These are phyloP conservation scores for Pseudopyricularia javanii DNA, from an alignment of 2,329 filamentous ascomycete genomes.

Conservation along the genomic window DNA sequence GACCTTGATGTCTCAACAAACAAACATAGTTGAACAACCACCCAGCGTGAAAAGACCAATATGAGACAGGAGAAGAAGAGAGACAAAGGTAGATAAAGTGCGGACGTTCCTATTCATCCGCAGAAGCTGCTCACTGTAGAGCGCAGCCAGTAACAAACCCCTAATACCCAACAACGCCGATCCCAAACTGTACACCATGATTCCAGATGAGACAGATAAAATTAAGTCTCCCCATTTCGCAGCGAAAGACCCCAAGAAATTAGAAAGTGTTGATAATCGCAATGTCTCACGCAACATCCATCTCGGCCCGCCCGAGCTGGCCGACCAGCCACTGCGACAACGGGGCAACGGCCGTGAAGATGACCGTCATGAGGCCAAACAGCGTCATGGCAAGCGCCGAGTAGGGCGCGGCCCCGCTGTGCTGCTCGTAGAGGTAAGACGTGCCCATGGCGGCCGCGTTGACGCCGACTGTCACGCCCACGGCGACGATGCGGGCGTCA, in stretches of 20 bases:
- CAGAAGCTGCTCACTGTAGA: too few species aligned
- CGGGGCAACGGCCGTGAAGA: constrained; percentile 35
- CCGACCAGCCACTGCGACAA: constrained; percentile 24
- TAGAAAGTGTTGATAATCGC: background rate
- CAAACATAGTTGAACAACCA: too few species aligned
- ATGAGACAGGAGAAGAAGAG: too few species aligned
- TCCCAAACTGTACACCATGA: too few species aligned
- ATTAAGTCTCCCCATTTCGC: too few species aligned
- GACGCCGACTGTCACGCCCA: constrained; percentile 41
- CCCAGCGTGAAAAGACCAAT: too few species aligned
- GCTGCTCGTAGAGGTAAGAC: constrained; percentile 40
- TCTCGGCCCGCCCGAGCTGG: constrained; percentile 11
- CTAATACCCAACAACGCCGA: too few species aligned
- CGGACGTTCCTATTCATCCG: too few species aligned
- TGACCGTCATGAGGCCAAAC: constrained; percentile 42
- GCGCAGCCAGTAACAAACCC: too few species aligned
- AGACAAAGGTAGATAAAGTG: too few species aligned
- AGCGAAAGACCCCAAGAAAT: background rate
- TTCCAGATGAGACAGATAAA: too few species aligned
- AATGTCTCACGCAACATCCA: background rate
- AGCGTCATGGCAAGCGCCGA: constrained; percentile 45
- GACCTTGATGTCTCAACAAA: too few species aligned
- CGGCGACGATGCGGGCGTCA: constrained; percentile 28
- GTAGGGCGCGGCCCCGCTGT: constrained; percentile 40
- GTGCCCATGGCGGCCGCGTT: constrained; percentile 50